A percentile compares a stretch with the other conserved stretches of the same genome.
Conservation (phyloP, 495 filamentous ascomycete species). For the Aspergillus mulundensis region DNA sequence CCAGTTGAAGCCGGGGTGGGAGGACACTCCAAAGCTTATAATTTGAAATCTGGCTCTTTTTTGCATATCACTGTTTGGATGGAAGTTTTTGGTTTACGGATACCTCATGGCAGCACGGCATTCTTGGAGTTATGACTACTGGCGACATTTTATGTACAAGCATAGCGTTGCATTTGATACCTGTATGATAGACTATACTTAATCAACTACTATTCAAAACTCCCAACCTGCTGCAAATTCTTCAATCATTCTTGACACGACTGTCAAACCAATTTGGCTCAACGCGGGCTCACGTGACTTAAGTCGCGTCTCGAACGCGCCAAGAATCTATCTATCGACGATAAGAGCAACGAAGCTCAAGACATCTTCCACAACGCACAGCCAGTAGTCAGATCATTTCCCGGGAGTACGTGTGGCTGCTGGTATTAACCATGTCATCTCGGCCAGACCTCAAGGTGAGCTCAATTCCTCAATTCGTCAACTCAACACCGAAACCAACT, state of each 20-base stretch:
- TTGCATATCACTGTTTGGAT: slow-evolving; percentile 10
- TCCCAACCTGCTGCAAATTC: too few relatives aligned
- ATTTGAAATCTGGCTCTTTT: neutral
- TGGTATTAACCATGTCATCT: slow-evolving; percentile 65
- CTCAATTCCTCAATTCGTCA: neutral
- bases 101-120: slow-evolving; percentile 25
- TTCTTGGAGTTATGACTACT: slow-evolving; percentile 24
- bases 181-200: slow-evolving; percentile 4
- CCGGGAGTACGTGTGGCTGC: slow-evolving; percentile 14
- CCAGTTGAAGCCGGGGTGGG: slow-evolving; percentile 32
- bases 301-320: slow-evolving; percentile 27
- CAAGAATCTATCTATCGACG: slow-evolving; percentile 1
- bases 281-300: slow-evolving; percentile 42
- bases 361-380: slow-evolving; percentile 3
- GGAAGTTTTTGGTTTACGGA: slow-evolving; percentile 10
- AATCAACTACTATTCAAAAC: neutral
- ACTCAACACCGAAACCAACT: neutral
- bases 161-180: slow-evolving; percentile 34
- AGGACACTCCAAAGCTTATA: slow-evolving; percentile 15
- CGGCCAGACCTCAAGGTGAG: slow-evolving; percentile 84
- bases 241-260: neutral
- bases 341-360: slow-evolving; percentile 12
- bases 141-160: slow-evolving; percentile 12
- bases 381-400: slow-evolving; percentile 4
- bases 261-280: slow-evolving; percentile 27